Percentiles rank a stretch among this genome's conserved stretches.
Evolutionary conservation across 2,329 filamentous ascomycete genomes (phyloP).

Genomic region (Colletotrichum paranaense): DNA sequence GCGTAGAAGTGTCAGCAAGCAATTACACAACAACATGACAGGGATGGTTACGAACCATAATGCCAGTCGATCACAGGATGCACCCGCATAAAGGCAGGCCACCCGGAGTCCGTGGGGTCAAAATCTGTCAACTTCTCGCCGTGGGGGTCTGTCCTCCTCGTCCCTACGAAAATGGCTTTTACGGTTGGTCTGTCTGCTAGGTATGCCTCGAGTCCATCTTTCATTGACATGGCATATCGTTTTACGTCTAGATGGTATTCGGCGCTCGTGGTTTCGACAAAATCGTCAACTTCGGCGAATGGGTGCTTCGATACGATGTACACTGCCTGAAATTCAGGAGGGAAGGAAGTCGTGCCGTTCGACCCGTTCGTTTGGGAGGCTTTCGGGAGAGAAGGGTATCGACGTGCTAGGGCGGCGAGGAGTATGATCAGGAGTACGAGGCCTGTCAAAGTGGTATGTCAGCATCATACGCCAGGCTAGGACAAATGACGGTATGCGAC

Average conservation of each 20-base stretch:
- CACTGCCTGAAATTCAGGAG: conserved; percentile 75
- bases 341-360: conserved; percentile 43
- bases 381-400: conserved; percentile 43
- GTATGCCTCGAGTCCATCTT: conserved; percentile 82
- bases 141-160: conserved; percentile 91
- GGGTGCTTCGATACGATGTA: conserved; percentile 90
- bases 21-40: not conserved
- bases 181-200: conserved; percentile 73
- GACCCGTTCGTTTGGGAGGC: conserved; percentile 35
- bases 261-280: conserved; percentile 75
- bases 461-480: not conserved
- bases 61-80: conserved; percentile 99
- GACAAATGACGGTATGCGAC: not conserved
- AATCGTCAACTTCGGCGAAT: conserved; percentile 87
- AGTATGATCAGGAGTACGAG: conserved; percentile 91
- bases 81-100: conserved; percentile 92
- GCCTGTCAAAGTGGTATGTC: conserved; percentile 32
- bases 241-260: conserved; percentile 81
- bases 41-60: conserved; percentile 60
- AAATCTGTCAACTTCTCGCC: conserved; percentile 83
- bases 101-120: conserved; percentile 86
- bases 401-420: conserved; percentile 69
- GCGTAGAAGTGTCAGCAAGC: not conserved
- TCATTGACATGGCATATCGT: conserved; percentile 83
- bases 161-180: conserved; percentile 87